Conservation (phyloP, 495 filamentous ascomycete genomes). For the Penicillium maclennaniae region DNA sequence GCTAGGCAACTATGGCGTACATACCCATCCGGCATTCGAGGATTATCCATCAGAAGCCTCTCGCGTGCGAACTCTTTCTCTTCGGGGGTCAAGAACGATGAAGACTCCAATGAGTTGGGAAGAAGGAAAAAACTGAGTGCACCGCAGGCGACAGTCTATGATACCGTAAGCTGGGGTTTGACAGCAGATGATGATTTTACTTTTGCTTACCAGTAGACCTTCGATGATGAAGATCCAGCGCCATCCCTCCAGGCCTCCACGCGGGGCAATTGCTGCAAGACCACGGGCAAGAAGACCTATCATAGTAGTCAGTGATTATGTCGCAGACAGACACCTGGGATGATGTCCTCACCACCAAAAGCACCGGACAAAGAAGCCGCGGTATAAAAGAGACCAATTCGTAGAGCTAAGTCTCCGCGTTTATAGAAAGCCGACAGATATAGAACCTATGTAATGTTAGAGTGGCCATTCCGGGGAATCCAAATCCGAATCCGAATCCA, state of each 20-base stretch:
- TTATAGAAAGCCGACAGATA: constrained; percentile 74
- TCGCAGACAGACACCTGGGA: neutral
- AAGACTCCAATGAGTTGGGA: constrained; percentile 49
- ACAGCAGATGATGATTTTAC: neutral
- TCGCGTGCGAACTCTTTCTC: constrained; percentile 45
- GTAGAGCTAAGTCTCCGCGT: constrained; percentile 61
- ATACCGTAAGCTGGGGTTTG: constrained; percentile 6
- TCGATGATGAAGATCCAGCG: constrained; percentile 66
- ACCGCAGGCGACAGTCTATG: constrained; percentile 49
- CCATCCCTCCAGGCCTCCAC: constrained; percentile 52
- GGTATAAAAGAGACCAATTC: constrained; percentile 75
- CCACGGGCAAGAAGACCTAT: constrained; percentile 62
- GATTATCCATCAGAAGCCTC: constrained; percentile 38
- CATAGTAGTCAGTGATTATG: neutral
- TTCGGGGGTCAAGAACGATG: constrained; percentile 47
- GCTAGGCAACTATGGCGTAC: neutral
- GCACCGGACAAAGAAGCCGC: constrained; percentile 66
- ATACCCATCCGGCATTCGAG: constrained; percentile 31
- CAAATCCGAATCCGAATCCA: no score
- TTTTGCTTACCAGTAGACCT: constrained; percentile 46
- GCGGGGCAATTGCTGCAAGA: constrained; percentile 58
- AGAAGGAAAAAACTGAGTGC: constrained; percentile 52
- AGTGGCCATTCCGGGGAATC: neutral
- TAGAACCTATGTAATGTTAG: constrained; percentile 41
- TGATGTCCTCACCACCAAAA: constrained; percentile 52